Evolutionary conservation across 2,329 filamentous ascomycete species (phyloP), one percentile per base, ranked within the genome.

Genomic region (Aspergillus spinulosporus): DNA sequence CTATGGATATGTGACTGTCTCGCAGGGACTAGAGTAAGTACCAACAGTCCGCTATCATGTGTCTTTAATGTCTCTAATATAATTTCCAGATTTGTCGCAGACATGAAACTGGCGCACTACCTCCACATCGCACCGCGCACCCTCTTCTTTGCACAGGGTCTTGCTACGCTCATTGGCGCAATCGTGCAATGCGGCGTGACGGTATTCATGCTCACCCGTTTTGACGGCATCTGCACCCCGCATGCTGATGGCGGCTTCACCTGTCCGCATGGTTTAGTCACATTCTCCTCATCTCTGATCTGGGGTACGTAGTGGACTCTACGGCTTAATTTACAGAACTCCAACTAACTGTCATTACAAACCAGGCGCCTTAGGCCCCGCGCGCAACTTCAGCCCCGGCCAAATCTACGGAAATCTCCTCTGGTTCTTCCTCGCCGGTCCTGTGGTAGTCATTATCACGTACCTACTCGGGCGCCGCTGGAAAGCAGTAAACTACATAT

Each of bases 371-470:
- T 85, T 90, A 55, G 88, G 88, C 1, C 88, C 88, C 0, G 78
- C 79, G 1, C 83, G 87, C 43, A 86, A 89, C 67, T 90, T 89
- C 68, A 83, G 82, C 51, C 76, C 81, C 2, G 79, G 79, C 1
- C 81, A 84, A 36, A 77, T 88, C 2, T 90, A 90, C 66, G 78
- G 82, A 3, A 78, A 79, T 8, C 76, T 90, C 28, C 82, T 88
- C 58, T 90, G 82, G 80, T 90, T 89, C 74, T 90, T 86, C 81
- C 80, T 90, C 32, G 79, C 87, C 39, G 88, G 88, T 11, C 85
- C 84, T 11, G 59, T 83, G 2, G 76, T 83, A 0, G 87, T 88
- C 7, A 67, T 89, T 48, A 65, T 84, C 45, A 84, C 86, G 37
- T 90, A 76, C 61, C 52, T 76, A 3, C 73, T 88, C n/a, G 84